Evolutionary conservation across 306 rosid genomes (phyloP).

Genomic region (Prunus kanzakura): DNA sequence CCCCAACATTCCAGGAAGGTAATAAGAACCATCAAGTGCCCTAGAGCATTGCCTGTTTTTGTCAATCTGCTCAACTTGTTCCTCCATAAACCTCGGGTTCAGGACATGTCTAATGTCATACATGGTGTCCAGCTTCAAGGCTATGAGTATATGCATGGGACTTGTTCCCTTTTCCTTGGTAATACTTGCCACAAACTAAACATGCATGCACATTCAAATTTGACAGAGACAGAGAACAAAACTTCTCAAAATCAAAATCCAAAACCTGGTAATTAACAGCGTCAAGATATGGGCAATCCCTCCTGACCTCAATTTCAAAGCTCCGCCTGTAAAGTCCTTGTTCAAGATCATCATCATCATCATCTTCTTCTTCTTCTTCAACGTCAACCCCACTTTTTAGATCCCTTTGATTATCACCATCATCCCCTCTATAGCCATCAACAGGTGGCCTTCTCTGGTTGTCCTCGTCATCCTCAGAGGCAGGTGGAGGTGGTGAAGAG

Average conservation of each 20-base stretch:
- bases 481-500: slow-evolving; percentile 18
- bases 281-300: slow-evolving; percentile 94
- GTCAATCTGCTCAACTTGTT: slow-evolving; percentile 83
- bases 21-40: slow-evolving; percentile 96
- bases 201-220: slow-evolving; percentile 92
- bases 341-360: slow-evolving; percentile 56
- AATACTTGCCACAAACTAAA: slow-evolving; percentile 90
- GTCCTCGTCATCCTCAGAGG: slow-evolving; percentile 47
- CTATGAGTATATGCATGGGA: slow-evolving; percentile 97
- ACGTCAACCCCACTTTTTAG: slow-evolving; percentile 40
- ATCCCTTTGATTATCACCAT: background rate
- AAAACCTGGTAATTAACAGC: slow-evolving; percentile 97
- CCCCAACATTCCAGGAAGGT: slow-evolving; percentile 93
- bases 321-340: slow-evolving; percentile 37
- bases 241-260: slow-evolving; percentile 97
- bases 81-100: slow-evolving; percentile 83
- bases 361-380: slow-evolving; percentile 41
- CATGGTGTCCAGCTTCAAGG: slow-evolving; percentile 96
- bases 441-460: background rate
- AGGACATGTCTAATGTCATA: slow-evolving; percentile 94
- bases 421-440: slow-evolving; percentile 9
- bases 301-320: slow-evolving; percentile 79
- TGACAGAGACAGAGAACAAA: slow-evolving; percentile 84
- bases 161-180: slow-evolving; percentile 90
- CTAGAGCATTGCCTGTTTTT: slow-evolving; percentile 93